phyloP scores from a whole-genome alignment of 2,329 filamentous ascomycete genomes.

The Trichoderma afroharzianum region DNA sequence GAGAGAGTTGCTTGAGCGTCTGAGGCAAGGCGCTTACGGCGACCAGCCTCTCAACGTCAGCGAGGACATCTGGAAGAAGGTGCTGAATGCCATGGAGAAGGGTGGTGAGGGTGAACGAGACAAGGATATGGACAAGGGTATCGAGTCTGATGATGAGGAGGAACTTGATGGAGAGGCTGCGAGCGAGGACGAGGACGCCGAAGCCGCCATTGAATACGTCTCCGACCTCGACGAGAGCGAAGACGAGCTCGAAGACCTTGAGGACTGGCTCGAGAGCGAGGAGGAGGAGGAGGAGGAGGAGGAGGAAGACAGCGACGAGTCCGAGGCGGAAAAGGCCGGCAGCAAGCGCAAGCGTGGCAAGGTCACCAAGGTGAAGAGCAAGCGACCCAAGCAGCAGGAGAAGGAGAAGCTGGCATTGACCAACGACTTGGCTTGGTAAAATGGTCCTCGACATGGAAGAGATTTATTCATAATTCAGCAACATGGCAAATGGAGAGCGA shows the following conservation, averaged over 20 bases:
- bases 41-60: slow-evolving; percentile 94
- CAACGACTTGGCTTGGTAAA: slow-evolving; percentile 42
- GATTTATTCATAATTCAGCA: background rate
- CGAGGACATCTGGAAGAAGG: slow-evolving; percentile 95
- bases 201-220: slow-evolving; percentile 84
- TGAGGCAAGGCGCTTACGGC: slow-evolving; percentile 90
- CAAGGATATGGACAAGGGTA: slow-evolving; percentile 83
- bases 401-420: slow-evolving; percentile 50
- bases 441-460: background rate
- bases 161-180: slow-evolving; percentile 68
- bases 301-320: slow-evolving; percentile 55
- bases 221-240: slow-evolving; percentile 85
- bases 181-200: slow-evolving; percentile 65
- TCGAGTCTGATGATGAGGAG: slow-evolving; percentile 68
- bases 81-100: slow-evolving; percentile 83
- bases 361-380: slow-evolving; percentile 45
- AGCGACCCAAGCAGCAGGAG: slow-evolving; percentile 55
- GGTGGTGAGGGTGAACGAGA: slow-evolving; percentile 79
- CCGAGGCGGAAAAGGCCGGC: slow-evolving; percentile 52
- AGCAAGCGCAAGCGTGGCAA: slow-evolving; percentile 53
- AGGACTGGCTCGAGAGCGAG: slow-evolving; percentile 90
- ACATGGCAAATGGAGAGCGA: background rate
- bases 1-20: slow-evolving; percentile 84
- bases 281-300: slow-evolving; percentile 60
- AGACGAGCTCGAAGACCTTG: slow-evolving; percentile 73